phyloP scores from a whole-genome alignment of 164 flowering plant species.

The Stephania cephalantha region DNA sequence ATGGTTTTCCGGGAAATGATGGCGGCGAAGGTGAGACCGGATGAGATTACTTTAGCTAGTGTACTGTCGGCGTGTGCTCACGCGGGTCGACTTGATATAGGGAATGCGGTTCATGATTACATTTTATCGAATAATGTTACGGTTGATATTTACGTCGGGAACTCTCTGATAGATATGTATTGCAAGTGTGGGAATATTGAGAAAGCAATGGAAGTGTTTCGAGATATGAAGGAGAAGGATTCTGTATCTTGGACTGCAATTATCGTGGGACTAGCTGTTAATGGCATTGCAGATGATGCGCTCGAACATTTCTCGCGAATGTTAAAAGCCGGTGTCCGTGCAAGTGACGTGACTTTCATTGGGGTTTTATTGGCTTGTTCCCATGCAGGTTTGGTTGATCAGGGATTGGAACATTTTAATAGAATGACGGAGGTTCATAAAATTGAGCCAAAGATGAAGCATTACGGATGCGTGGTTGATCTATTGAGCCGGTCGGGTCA shows the following conservation, averaged over 20 bases:
- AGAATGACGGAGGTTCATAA: slow-evolving; percentile 44
- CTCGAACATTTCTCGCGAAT: slow-evolving; percentile 47
- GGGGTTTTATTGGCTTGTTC: slow-evolving; percentile 62
- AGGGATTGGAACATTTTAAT: slow-evolving; percentile 47
- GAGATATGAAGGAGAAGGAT: slow-evolving; percentile 46
- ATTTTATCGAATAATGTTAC: slow-evolving; percentile 29
- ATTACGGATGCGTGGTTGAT: slow-evolving; percentile 72
- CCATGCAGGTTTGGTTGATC: slow-evolving; percentile 59
- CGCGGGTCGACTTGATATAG: slow-evolving; percentile 49
- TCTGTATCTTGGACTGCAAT: slow-evolving; percentile 63
- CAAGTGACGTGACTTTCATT: slow-evolving; percentile 54
- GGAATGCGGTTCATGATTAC: slow-evolving; percentile 45
- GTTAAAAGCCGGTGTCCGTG: slow-evolving; percentile 41
- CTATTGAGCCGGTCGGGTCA: slow-evolving; percentile 58
- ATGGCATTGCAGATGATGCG: slow-evolving; percentile 49
- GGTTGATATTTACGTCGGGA: slow-evolving; percentile 50
- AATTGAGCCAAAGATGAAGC: slow-evolving; percentile 58
- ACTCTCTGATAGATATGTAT: slow-evolving; percentile 69
- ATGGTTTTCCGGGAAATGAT: slow-evolving; percentile 57
- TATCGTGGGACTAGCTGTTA: slow-evolving; percentile 63
- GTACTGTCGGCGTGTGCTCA: slow-evolving; percentile 75
- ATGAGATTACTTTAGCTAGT: slow-evolving; percentile 47
- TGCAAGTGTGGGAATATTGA: slow-evolving; percentile 60
- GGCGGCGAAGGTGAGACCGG: slow-evolving; percentile 46
- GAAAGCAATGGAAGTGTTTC: slow-evolving; percentile 50